Percentiles rank a stretch among this genome's conserved stretches.
Conservation (phyloP, 2,329 filamentous ascomycete genomes). For the Coccinonectria pachysandricola region DNA sequence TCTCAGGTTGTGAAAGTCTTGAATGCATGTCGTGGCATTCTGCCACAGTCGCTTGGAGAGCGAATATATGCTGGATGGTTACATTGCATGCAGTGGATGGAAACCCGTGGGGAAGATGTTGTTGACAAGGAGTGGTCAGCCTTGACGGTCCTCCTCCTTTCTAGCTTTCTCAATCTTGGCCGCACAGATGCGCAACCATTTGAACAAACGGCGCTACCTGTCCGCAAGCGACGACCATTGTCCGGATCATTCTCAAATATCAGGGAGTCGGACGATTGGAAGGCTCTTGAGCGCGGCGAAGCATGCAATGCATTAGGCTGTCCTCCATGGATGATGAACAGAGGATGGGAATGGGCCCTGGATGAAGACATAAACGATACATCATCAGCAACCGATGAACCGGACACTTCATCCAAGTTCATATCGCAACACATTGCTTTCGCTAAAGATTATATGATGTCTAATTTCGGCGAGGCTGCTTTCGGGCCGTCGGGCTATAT, state of each 20-base stretch:
- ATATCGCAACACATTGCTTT: slow-evolving; percentile 43
- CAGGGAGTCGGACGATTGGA: slow-evolving; percentile 34
- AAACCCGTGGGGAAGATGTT: slow-evolving; percentile 33
- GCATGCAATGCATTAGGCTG: slow-evolving; percentile 37
- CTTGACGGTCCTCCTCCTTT: slow-evolving; percentile 51
- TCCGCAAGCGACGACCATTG: slow-evolving; percentile 21
- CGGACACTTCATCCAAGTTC: slow-evolving; percentile 26
- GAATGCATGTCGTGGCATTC: slow-evolving; percentile 50
- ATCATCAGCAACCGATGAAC: slow-evolving; percentile 14
- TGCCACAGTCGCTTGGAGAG: slow-evolving; percentile 48
- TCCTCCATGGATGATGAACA: slow-evolving; percentile 49
- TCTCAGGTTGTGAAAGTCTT: slow-evolving; percentile 52
- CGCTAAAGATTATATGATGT: slow-evolving; percentile 55
- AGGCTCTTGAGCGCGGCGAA: slow-evolving; percentile 35
- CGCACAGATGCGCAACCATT: slow-evolving; percentile 18
- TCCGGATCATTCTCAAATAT: slow-evolving; percentile 28
- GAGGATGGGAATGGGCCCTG: slow-evolving; percentile 62
- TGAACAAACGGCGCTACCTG: slow-evolving; percentile 18
- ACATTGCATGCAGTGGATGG: slow-evolving; percentile 62
- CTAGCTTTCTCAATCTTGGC: slow-evolving; percentile 52
- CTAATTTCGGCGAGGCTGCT: slow-evolving; percentile 44
- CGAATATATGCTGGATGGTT: slow-evolving; percentile 62
- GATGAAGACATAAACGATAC: slow-evolving; percentile 39
- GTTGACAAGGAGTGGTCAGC: slow-evolving; percentile 60
- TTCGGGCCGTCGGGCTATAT: slow-evolving; percentile 49